These are phyloP conservation scores for Dinochytrium kinnereticum DNA, from an alignment of 371 early-diverging fungal species.

Conservation along the genomic window DNA sequence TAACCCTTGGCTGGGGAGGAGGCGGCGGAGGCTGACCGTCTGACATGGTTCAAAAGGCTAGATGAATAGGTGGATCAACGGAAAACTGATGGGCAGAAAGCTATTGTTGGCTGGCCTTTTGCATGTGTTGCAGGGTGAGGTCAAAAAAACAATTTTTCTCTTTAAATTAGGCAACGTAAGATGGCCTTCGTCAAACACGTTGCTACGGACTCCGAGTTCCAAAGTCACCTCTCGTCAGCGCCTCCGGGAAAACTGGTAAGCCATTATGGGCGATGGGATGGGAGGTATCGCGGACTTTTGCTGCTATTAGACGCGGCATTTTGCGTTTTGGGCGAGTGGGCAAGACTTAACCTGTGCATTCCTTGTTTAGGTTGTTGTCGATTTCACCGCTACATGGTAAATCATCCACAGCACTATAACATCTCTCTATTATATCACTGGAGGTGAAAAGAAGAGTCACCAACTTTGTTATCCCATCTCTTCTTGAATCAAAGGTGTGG, in stretches of 20 bases:
- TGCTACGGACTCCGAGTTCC: constrained; percentile 34
- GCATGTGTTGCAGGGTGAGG: too few relatives aligned
- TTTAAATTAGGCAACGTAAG: not conserved
- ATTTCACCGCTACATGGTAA: constrained; percentile 52
- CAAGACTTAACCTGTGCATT: too few relatives aligned
- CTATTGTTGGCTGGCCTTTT: too few relatives aligned
- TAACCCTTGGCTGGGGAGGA: not conserved
- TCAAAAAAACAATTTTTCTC: too few relatives aligned
- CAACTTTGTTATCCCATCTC: constrained; percentile 20
- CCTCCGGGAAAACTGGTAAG: constrained; percentile 39
- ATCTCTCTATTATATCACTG: constrained; percentile 28
- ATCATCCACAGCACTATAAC: not conserved
- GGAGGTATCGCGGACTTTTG: not conserved
- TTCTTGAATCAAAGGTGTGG: constrained; percentile 7
- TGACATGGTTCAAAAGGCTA: too few relatives aligned
- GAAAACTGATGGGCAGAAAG: too few relatives aligned
- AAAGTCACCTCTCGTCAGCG: constrained; percentile 24
- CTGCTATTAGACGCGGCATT: not conserved
- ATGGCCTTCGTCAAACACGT: constrained; percentile 42
- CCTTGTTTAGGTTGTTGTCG: constrained; percentile 39
- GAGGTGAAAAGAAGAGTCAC: not conserved
- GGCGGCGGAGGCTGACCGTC: not conserved
- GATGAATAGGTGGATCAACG: too few relatives aligned
- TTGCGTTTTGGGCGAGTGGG: not conserved
- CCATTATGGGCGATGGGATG: not conserved